These are phyloP conservation scores for Silene latifolia DNA, from an alignment of 148 eudicot genomes.

Conservation along the genomic window DNA sequence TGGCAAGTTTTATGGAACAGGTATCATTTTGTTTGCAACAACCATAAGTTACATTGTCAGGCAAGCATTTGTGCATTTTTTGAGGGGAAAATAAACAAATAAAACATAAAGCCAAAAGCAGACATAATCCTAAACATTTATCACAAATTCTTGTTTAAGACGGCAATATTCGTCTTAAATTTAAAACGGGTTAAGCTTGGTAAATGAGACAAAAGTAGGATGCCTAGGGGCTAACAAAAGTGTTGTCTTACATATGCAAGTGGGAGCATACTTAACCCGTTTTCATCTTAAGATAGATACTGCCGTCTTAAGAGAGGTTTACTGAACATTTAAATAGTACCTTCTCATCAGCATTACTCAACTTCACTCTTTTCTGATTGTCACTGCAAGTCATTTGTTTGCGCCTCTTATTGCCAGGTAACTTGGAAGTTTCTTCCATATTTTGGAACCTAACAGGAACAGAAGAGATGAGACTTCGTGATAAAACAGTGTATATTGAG, in stretches of 20 bases:
- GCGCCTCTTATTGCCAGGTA: conserved; percentile 50
- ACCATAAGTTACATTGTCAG: not conserved
- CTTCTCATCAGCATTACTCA: conserved; percentile 31
- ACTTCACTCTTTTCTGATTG: conserved; percentile 57
- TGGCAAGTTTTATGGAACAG: too few species aligned
- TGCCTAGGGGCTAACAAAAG: too few species aligned
- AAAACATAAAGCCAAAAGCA: conserved; percentile 1
- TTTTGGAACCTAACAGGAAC: conserved; percentile 48
- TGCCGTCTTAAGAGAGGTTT: too few species aligned
- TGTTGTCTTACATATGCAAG: too few species aligned
- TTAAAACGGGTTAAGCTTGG: too few species aligned
- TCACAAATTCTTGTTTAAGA: too few species aligned
- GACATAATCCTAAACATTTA: not conserved
- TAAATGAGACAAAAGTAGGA: too few species aligned
- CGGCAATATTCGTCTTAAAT: too few species aligned
- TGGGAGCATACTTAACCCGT: too few species aligned
- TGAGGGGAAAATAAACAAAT: not conserved
- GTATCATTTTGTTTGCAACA: too few species aligned
- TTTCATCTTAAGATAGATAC: too few species aligned
- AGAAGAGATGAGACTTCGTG: not conserved
- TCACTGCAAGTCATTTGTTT: conserved; percentile 39
- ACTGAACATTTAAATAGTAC: conserved; percentile 28
- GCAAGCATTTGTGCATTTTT: conserved; percentile 7
- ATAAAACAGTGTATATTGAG: not conserved
- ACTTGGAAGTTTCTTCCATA: conserved; percentile 37